phyloP scores from a whole-genome alignment of 2,329 filamentous ascomycete species.

The Colletotrichum acutatum region DNA sequence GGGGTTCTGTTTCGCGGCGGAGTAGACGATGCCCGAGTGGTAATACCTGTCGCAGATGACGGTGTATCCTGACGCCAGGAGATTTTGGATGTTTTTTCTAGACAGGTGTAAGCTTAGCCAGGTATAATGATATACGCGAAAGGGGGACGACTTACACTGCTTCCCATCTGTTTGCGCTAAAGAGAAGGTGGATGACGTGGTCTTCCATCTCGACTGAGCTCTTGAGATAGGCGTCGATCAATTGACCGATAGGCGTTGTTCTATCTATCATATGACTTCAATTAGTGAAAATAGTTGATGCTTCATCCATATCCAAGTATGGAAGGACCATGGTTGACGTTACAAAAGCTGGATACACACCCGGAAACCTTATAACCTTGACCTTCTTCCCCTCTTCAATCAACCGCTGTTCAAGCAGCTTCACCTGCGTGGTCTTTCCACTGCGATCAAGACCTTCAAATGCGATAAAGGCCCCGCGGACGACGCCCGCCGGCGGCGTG shows the following conservation, averaged over 20 bases:
- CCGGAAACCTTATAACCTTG: conserved; percentile 67
- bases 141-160: conserved; percentile 57
- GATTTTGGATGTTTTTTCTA: conserved; percentile 62
- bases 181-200: conserved; percentile 89
- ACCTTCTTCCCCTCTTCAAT: conserved; percentile 60
- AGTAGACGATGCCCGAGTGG: conserved; percentile 94
- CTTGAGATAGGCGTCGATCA: conserved; percentile 87
- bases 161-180: conserved; percentile 94
- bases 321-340: too few relatives aligned
- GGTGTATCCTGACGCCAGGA: conserved; percentile 74
- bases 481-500: conserved; percentile 33
- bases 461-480: conserved; percentile 80
- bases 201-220: conserved; percentile 81
- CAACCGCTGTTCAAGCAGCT: conserved; percentile 69
- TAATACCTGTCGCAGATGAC: conserved; percentile 94
- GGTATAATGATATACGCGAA: neutral
- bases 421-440: conserved; percentile 92
- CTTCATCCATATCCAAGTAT: neutral
- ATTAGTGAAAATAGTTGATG: neutral
- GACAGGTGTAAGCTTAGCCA: neutral
- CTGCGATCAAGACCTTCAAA: conserved; percentile 91
- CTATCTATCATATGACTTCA: conserved; percentile 67
- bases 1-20: conserved; percentile 84
- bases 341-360: conserved; percentile 49
- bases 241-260: conserved; percentile 83